A percentile compares a stretch with the other conserved stretches of the same genome.
phyloP scores from a whole-genome alignment of 768 basidiomycete genomes.

The Tricholoma bakamatsutake region DNA sequence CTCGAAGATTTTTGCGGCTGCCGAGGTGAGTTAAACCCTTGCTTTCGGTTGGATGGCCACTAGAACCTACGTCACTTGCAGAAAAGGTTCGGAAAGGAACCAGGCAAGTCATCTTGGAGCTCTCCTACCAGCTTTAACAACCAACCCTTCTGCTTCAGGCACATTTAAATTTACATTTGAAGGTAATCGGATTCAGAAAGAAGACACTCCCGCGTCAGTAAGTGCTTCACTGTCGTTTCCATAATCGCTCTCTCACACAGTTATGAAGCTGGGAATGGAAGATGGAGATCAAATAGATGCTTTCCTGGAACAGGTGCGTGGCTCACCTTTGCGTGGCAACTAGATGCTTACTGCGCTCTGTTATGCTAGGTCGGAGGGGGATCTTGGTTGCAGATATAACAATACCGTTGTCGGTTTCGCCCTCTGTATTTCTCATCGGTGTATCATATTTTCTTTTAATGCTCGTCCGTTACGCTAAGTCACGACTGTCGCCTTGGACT shows the following conservation, averaged over 20 bases:
- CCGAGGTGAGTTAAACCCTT: conserved; percentile 42
- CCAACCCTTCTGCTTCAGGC: conserved; percentile 28
- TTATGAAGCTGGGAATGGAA: conserved; percentile 14
- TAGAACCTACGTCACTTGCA: conserved; percentile 17
- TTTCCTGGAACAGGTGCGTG: conserved; percentile 14
- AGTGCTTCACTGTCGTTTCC: conserved; percentile 12
- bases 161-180: conserved; percentile 60
- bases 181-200: conserved; percentile 39
- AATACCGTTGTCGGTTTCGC: conserved; percentile 1
- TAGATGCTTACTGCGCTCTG: neutral
- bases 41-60: neutral
- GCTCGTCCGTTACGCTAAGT: no score
- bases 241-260: neutral
- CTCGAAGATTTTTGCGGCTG: conserved; percentile 60
- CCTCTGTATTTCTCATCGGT: neutral
- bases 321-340: neutral
- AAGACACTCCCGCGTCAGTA: conserved; percentile 53
- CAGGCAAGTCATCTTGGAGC: conserved; percentile 29
- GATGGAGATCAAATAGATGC: conserved; percentile 19
- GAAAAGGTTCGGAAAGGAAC: conserved; percentile 55
- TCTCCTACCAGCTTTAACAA: neutral
- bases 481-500: no score
- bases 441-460: neutral
- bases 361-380: conserved; percentile 13
- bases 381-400: conserved; percentile 1